phyloP scores from a whole-genome alignment of 2,329 filamentous ascomycete genomes.

The Trichoderma simmonsii region DNA sequence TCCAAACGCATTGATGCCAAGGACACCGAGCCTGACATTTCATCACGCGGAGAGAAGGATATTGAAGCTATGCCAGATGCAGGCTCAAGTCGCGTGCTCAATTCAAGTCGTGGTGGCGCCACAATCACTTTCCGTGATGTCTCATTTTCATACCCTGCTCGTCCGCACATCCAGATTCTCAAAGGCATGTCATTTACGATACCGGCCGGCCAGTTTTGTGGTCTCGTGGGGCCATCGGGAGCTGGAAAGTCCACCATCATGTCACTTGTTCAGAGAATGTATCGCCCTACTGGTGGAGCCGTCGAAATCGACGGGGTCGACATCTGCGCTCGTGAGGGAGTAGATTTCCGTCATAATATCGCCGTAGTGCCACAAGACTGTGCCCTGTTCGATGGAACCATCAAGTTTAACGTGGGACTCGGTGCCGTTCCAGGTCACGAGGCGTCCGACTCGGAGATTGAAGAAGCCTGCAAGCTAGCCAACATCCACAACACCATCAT shows the following conservation, averaged over 20 bases:
- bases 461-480: conserved; percentile 63
- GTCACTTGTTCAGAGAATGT: conserved; percentile 51
- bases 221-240: conserved; percentile 63
- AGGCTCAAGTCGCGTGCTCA: not conserved
- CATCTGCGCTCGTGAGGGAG: conserved; percentile 41
- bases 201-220: conserved; percentile 57
- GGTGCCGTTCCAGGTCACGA: conserved; percentile 53
- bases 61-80: conserved; percentile 38
- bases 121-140: conserved; percentile 57
- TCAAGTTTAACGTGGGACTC: conserved; percentile 55
- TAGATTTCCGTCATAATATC: conserved; percentile 50
- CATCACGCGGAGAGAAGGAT: conserved; percentile 29
- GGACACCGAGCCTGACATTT: conserved; percentile 17
- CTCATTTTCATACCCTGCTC: conserved; percentile 63
- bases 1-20: conserved; percentile 24
- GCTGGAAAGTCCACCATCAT: conserved; percentile 67
- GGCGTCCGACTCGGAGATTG: conserved; percentile 58
- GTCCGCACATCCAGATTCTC: conserved; percentile 57
- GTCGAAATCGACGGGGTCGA: conserved; percentile 47
- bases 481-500: conserved; percentile 69
- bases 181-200: conserved; percentile 55
- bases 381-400: conserved; percentile 55
- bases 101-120: conserved; percentile 34
- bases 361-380: conserved; percentile 57
- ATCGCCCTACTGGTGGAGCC: conserved; percentile 40